Evolutionary conservation across 139 green algal species (phyloP), one percentile per base, ranked within the genome.

Genomic region (Nannochloris sp.): DNA sequence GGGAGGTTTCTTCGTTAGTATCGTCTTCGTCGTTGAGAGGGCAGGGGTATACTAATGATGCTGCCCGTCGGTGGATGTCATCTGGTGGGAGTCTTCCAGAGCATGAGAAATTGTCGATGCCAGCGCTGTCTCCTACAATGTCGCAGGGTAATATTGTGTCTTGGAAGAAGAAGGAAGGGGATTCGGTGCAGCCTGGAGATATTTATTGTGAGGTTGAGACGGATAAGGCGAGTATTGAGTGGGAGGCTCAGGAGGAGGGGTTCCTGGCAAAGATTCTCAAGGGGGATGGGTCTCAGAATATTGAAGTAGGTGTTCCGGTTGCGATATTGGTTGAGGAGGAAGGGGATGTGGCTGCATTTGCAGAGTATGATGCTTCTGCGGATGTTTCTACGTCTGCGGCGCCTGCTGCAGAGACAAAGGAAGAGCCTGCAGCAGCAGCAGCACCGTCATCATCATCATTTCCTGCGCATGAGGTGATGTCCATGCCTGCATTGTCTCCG

Each of bases 201-300:
- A 71, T 97, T 46, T 79, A 95, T 36, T 88, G 78, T 43, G 91
- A 96, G 62, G 83, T 99, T 21, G 93, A 98, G 78, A 99, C 93
- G 3, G 92, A 96, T 75, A 96, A 97, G 81, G 88, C 90, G 31
- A 95, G 85, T n/a, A 91, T 96, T 50, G 85, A 87, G 29, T 95
- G 87, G 88, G 91, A 97, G 75, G 69, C 81, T 2, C 81, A 95
- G 73, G 91, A 97, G 55, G 91, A 97, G 55, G 91, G 91, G 11
- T 89, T 85, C 34, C 44, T 97, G 4, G 86, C 84, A 25, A 85
- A 88, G 62, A 88, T 97, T n/a, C 66, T 97, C 31, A 54, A 86
- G 19, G 62, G 75, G 0, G 77, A 78, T 8, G 85, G 86, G 21
- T 57, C 78, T 19, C 78, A 88, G 60, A 78, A 92, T 61, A 79